Conservation (phyloP, 2,329 filamentous ascomycete species). For the Verticillium alfalfae region DNA sequence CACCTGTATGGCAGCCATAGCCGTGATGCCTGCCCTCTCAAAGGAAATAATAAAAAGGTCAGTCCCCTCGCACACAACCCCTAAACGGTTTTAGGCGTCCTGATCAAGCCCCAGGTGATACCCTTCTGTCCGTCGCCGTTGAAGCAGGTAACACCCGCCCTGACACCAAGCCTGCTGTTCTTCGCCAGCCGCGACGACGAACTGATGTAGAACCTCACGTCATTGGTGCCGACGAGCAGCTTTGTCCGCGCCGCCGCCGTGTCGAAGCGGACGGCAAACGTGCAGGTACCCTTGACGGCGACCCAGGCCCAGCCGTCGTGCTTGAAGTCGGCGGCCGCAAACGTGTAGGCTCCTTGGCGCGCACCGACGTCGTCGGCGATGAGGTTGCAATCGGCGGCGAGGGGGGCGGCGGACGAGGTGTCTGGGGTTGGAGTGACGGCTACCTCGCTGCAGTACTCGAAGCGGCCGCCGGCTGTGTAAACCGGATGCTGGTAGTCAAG, state of each 20-base stretch:
- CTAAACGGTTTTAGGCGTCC: neutral
- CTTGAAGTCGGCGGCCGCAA: conserved; percentile 5
- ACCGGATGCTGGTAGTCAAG: neutral
- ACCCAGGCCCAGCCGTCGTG: conserved; percentile 8
- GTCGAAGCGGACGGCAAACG: conserved; percentile 6
- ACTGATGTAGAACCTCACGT: conserved; percentile 8
- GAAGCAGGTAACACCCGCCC: conserved; percentile 7
- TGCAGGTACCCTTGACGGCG: conserved; percentile 6
- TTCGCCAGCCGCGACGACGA: conserved; percentile 2
- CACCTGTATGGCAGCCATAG: no score
- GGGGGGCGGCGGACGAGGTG: conserved; percentile 6
- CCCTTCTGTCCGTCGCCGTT: conserved; percentile 4
- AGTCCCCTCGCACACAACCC: neutral
- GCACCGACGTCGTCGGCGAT: conserved; percentile 1
- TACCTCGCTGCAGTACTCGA: conserved; percentile 10
- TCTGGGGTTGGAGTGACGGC: conserved; percentile 3
- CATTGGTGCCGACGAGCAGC: conserved; percentile 10
- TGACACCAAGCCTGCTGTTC: conserved; percentile 5
- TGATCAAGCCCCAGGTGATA: conserved; percentile 7
- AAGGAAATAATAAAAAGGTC: neutral
- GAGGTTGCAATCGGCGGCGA: conserved; percentile 5
- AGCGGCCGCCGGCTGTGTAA: conserved; percentile 3
- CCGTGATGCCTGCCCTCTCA: no score
- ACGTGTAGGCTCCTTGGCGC: conserved; percentile 6
- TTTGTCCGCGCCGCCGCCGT: neutral